phyloP scores from a whole-genome alignment of 345 rosid species.

The Kandelia obovata region DNA sequence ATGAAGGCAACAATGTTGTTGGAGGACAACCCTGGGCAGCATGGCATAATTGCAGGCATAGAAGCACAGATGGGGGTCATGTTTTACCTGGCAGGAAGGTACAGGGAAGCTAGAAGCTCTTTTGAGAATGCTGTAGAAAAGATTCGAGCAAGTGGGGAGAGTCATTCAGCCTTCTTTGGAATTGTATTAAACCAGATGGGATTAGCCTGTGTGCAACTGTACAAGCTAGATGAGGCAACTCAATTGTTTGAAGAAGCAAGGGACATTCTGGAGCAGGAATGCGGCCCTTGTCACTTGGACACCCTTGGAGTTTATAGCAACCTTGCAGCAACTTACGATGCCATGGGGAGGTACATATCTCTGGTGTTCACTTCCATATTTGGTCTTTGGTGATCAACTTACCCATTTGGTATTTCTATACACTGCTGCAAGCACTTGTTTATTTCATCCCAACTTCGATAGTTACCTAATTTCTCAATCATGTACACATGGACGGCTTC shows the following conservation, averaged over 20 bases:
- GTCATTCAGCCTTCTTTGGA: conserved; percentile 85
- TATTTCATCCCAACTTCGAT: too few relatives aligned
- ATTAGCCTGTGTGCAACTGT: conserved; percentile 82
- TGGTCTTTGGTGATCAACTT: background rate
- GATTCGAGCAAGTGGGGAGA: conserved; percentile 76
- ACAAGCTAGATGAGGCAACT: conserved; percentile 87
- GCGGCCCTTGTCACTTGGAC: conserved; percentile 82
- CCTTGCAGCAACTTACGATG: conserved; percentile 96
- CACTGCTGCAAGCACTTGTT: too few relatives aligned
- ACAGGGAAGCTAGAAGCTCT: conserved; percentile 74
- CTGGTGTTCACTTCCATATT: background rate
- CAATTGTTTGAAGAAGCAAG: conserved; percentile 90
- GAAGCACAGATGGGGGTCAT: conserved; percentile 97
- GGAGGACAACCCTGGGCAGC: conserved; percentile 90
- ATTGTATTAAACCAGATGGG: conserved; percentile 97
- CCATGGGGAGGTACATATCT: conserved; percentile 74
- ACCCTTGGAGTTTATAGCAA: conserved; percentile 93
- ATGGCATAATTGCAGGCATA: conserved; percentile 81
- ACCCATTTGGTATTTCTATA: too few relatives aligned
- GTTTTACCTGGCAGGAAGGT: conserved; percentile 81
- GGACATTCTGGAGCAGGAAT: conserved; percentile 77
- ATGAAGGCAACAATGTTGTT: conserved; percentile 77
- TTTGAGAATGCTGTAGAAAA: conserved; percentile 76
- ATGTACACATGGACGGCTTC: too few relatives aligned
- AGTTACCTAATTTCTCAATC: too few relatives aligned